A percentile compares a stretch with the other conserved stretches of the same genome.
These are phyloP conservation scores for Hypoxylon sp. DNA, from an alignment of 2,329 filamentous ascomycete genomes.

Conservation along the genomic window DNA sequence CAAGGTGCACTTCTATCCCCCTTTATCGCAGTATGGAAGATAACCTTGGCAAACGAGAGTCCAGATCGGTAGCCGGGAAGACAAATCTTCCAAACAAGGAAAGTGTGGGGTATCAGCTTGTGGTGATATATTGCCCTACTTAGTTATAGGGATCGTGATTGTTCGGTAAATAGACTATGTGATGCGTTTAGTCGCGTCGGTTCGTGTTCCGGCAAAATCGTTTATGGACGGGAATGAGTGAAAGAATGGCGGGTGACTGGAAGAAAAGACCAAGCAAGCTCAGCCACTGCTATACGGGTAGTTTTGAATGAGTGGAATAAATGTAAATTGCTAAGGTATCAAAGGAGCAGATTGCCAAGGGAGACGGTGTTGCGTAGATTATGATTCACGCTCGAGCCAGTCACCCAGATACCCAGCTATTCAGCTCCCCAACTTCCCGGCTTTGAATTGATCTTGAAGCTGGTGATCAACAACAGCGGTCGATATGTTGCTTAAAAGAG, in stretches of 20 bases:
- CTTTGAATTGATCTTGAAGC: neutral
- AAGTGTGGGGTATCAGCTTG: constrained; percentile 35
- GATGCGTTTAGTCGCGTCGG: constrained; percentile 21
- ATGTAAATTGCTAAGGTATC: neutral
- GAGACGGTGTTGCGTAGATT: constrained; percentile 18
- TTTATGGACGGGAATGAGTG: constrained; percentile 16
- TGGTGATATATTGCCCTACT: constrained; percentile 36
- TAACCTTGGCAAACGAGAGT: constrained; percentile 28
- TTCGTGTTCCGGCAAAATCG: constrained; percentile 37
- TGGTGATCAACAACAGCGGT: constrained; percentile 17
- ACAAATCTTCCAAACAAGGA: constrained; percentile 39
- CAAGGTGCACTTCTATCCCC: constrained; percentile 4
- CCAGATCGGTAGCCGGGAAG: constrained; percentile 35
- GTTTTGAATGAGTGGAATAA: constrained; percentile 10
- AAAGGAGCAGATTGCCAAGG: constrained; percentile 5
- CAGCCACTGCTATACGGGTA: constrained; percentile 7
- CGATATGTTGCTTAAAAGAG: constrained; percentile 17
- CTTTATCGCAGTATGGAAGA: constrained; percentile 32
- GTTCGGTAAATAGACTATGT: constrained; percentile 34
- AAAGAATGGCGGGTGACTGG: constrained; percentile 17
- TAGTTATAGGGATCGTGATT: constrained; percentile 31
- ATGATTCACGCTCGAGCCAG: constrained; percentile 20
- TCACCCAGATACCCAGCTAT: constrained; percentile 3
- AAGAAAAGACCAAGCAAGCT: constrained; percentile 24
- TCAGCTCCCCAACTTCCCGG: constrained; percentile 8